phyloP scores from a whole-genome alignment of 345 rosid species.

The Hirschfeldia incana region DNA sequence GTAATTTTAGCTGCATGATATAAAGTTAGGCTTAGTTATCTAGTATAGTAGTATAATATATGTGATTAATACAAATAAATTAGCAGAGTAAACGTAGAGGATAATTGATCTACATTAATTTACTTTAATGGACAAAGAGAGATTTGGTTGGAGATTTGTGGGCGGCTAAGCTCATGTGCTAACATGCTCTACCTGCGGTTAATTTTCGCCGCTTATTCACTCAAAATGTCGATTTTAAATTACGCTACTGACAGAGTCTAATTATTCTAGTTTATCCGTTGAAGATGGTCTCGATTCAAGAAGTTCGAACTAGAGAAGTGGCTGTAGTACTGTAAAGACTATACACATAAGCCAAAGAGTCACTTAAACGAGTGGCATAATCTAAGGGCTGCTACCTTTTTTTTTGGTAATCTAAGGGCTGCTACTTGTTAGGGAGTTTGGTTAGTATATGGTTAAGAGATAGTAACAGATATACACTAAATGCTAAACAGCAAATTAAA shows the following conservation, averaged over 20 bases:
- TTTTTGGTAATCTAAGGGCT: not conserved
- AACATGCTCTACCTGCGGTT: conserved; percentile 31
- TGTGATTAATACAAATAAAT: conserved; percentile 17
- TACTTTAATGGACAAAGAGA: conserved; percentile 23
- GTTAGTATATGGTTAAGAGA: not conserved
- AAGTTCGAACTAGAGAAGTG: not conserved
- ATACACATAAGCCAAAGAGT: no score
- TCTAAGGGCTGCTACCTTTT: no score
- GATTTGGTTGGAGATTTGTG: conserved; percentile 26
- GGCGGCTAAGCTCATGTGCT: conserved; percentile 37
- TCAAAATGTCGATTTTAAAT: not conserved
- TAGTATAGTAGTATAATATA: not conserved
- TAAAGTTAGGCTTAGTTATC: conserved; percentile 12
- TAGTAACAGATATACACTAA: not conserved
- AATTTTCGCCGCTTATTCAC: conserved; percentile 35
- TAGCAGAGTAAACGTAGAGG: conserved; percentile 25
- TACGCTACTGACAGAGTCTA: not conserved
- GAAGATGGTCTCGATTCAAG: not conserved
- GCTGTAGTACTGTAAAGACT: no score
- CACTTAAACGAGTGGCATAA: no score
- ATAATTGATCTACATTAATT: conserved; percentile 27
- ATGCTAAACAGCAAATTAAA: not conserved
- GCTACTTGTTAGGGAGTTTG: not conserved
- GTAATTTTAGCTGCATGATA: conserved; percentile 27
- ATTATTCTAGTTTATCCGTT: conserved; percentile 1